These are phyloP conservation scores for Boeremia lycopersici DNA, from an alignment of 2,329 filamentous ascomycete genomes.

Conservation along the genomic window DNA sequence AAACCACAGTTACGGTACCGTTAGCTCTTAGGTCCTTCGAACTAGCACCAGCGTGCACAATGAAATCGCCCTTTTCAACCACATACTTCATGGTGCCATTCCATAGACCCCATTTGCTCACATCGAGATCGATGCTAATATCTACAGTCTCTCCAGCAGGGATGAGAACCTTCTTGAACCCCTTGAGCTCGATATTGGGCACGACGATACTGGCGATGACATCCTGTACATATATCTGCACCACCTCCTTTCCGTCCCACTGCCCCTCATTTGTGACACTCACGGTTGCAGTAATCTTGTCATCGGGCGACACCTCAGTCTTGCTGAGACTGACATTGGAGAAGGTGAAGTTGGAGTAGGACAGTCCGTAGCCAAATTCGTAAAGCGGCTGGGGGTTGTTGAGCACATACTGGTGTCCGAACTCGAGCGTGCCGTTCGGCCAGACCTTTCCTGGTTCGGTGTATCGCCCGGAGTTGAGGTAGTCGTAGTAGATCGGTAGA, in stretches of 20 bases:
- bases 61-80: constrained; percentile 73
- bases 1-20: constrained; percentile 60
- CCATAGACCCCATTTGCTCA: constrained; percentile 62
- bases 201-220: constrained; percentile 66
- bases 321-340: constrained; percentile 59
- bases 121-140: constrained; percentile 58
- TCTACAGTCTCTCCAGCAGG: constrained; percentile 64
- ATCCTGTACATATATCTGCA: constrained; percentile 71
- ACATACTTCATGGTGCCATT: constrained; percentile 70
- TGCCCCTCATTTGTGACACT: constrained; percentile 65
- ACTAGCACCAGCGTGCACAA: constrained; percentile 64
- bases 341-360: constrained; percentile 69
- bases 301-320: constrained; percentile 54
- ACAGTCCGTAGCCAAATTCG: constrained; percentile 69
- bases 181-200: constrained; percentile 68
- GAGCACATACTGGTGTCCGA: constrained; percentile 70
- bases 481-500: constrained; percentile 73
- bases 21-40: constrained; percentile 63
- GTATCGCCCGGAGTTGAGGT: constrained; percentile 68
- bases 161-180: constrained; percentile 69
- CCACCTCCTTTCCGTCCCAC: constrained; percentile 68
- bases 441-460: constrained; percentile 59
- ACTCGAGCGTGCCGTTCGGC: constrained; percentile 65
- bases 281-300: constrained; percentile 64
- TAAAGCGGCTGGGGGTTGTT: constrained; percentile 66